Percentiles rank a stretch among this genome's conserved stretches.
phyloP scores from a whole-genome alignment of 805 yeast species.

The Starmerella powellii region DNA sequence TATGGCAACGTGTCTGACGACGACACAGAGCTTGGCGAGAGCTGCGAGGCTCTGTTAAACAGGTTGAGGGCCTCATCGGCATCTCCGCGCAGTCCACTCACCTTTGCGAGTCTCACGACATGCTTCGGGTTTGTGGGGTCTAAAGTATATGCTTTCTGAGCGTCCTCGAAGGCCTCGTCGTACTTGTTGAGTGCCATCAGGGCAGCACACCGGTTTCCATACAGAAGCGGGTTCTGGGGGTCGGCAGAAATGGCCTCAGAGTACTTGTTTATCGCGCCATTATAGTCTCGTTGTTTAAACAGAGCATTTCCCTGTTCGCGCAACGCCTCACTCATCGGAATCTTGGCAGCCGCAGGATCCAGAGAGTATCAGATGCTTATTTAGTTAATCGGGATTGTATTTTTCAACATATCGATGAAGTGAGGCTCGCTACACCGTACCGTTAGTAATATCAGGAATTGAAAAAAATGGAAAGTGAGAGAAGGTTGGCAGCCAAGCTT shows the following conservation, averaged over 20 bases:
- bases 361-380: no score
- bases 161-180: slow-evolving; percentile 29
- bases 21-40: slow-evolving; percentile 17
- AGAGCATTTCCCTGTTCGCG: slow-evolving; percentile 31
- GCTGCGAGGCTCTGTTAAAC: slow-evolving; percentile 13
- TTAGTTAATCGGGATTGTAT: no score
- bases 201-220: slow-evolving; percentile 34
- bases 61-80: slow-evolving; percentile 28
- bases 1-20: slow-evolving; percentile 24
- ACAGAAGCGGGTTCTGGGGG: slow-evolving; percentile 29
- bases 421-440: no score
- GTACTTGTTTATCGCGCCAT: slow-evolving; percentile 26
- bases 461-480: no score
- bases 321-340: slow-evolving; percentile 21
- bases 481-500: no score
- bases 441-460: no score
- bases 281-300: slow-evolving; percentile 30
- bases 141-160: slow-evolving; percentile 25
- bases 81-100: slow-evolving; percentile 28
- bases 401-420: no score
- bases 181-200: slow-evolving; percentile 28
- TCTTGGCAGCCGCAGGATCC: no score
- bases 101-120: slow-evolving; percentile 29
- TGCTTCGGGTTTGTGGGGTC: slow-evolving; percentile 30
- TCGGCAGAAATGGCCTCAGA: slow-evolving; percentile 30